Base-by-base conservation (phyloP, 345 rosid species). In the Heritiera littoralis region DNA sequence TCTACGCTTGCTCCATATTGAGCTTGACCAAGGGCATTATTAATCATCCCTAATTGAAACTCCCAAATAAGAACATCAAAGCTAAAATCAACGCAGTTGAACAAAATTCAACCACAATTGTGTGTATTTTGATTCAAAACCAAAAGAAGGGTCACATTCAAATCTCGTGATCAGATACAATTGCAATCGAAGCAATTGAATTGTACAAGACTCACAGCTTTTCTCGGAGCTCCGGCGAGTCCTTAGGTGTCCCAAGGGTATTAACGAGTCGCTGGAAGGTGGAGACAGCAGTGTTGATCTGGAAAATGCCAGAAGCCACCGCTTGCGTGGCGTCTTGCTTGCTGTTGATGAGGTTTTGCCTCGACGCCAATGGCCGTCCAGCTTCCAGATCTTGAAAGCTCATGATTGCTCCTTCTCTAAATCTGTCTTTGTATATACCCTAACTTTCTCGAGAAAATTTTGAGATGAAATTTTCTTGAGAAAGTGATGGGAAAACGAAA, bases 331-430 rank as follows among this genome's bases (percentile, higher is more conserved):
- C 83, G 76, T 92, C 97, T 78, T 91, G 92, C 78, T 89, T 86
- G 65, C 89, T 90, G 65, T 89, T 89, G 84, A 78, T 80, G 67
- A 80, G 71, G 71, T 83, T 90, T 69, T 91, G 85, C 82, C 91
- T 78, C 10, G 90, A 80, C 72, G 87, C 85, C 48, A 77, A 80
- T 18, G 90, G 78, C 78, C 97, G 82, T 46, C 97, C 99, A 11
- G 92, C 88, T 83, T 90, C 97, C 68, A 96, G 88, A 90, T 96
- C 98, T 80, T 96, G 99, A 73, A 94, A 94, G 90, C 99, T 96
- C 98, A 96, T 95, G 66, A 77, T 81, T 51, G 9, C 35, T 56
- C 15, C 43, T 38, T 30, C 64, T 41, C 69, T 32, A 55, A 43
- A 63, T 74, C 30, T 17, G 49, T 52, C 28, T 67, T 18, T 66